Evolutionary conservation across 345 rosid species (phyloP), one percentile per base, ranked within the genome.

Genomic region (Adansonia digitata): DNA sequence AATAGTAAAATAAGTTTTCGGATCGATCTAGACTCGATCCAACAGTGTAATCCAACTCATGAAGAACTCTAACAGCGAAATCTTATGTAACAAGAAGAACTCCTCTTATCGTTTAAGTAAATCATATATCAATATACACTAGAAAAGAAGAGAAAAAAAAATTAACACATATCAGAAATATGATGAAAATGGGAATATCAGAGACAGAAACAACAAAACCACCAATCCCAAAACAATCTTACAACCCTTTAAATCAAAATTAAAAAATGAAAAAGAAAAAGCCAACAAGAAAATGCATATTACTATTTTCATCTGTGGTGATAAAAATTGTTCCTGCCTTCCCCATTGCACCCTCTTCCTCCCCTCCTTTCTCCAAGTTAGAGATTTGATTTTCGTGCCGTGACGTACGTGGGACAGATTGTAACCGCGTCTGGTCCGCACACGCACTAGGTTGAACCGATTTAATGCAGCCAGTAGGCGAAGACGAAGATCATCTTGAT

Each of bases 281-380:
- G 2, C 43, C 39, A 14, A 29, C 64, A 74, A 62, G 1, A 27
- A n/a, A 66, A 40, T 0, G 10, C 29, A 40, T 24, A 48, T 46
- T 76, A 13, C 52, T 5, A 49, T 49, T 31, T 35, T 45, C 63
- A 37, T 14, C 31, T 17, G 24, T 65, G 53, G 43, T 60, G 27
- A 69, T 45, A 59, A 31, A 27, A 69, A 69, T 48, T 49, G 60
- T 69, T 69, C 69, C 15, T 9, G n/a, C 17, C 26, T 63, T 3
- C 73, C 59, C 43, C 73, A 69, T 69, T 69, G 57, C 73, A 49
- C 13, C 27, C 27, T 48, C 43, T 49, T 7, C 14, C 42, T 34
- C 35, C 59, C 22, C 45, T 37, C 26, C 14, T 14, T 69, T 31
- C 11, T 31, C 65, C 18, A 49, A 18, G 45, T 69, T 69, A 49